Evolutionary conservation across 192 early-diverging fungal species (phyloP).

Genomic region (Phycomyces nitens): DNA sequence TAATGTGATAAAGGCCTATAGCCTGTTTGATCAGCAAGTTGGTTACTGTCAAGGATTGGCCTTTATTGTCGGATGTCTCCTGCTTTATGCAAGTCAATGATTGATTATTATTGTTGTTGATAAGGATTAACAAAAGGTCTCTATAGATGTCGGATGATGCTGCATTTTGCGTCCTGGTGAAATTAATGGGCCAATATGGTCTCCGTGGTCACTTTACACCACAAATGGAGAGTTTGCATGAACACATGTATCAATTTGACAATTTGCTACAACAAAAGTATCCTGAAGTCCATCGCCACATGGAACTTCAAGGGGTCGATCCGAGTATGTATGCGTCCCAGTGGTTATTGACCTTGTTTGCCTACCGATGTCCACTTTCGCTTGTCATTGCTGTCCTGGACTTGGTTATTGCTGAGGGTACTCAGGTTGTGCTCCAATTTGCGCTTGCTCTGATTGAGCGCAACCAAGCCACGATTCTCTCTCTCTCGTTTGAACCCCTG

Average conservation of each 20-base stretch:
- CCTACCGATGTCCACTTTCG: slow-evolving; percentile 91
- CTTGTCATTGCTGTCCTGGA: slow-evolving; percentile 89
- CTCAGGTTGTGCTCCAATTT: slow-evolving; percentile 81
- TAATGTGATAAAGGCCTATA: slow-evolving; percentile 91
- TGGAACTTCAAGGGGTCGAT: slow-evolving; percentile 77
- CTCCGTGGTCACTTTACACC: slow-evolving; percentile 91
- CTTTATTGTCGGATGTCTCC: slow-evolving; percentile 88
- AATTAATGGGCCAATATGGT: slow-evolving; percentile 84
- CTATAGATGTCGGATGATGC: slow-evolving; percentile 93
- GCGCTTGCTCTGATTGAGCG: slow-evolving; percentile 82
- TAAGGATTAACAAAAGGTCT: not conserved
- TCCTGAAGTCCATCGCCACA: slow-evolving; percentile 76
- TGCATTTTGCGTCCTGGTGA: slow-evolving; percentile 89
- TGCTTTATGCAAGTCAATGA: slow-evolving; percentile 70
- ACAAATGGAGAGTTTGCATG: slow-evolving; percentile 83
- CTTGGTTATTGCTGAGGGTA: slow-evolving; percentile 88
- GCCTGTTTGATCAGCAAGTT: slow-evolving; percentile 87
- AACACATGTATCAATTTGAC: slow-evolving; percentile 90
- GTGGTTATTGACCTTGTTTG: slow-evolving; percentile 99
- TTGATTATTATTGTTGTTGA: not conserved
- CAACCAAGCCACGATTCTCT: slow-evolving; percentile 76
- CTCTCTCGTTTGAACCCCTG: slow-evolving; percentile 77
- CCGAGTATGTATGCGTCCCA: slow-evolving; percentile 97
- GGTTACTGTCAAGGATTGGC: slow-evolving; percentile 98
- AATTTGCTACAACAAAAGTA: slow-evolving; percentile 76